These are phyloP conservation scores for Zizania palustris DNA, from an alignment of 202 grass and related monocot genomes.

Conservation along the genomic window DNA sequence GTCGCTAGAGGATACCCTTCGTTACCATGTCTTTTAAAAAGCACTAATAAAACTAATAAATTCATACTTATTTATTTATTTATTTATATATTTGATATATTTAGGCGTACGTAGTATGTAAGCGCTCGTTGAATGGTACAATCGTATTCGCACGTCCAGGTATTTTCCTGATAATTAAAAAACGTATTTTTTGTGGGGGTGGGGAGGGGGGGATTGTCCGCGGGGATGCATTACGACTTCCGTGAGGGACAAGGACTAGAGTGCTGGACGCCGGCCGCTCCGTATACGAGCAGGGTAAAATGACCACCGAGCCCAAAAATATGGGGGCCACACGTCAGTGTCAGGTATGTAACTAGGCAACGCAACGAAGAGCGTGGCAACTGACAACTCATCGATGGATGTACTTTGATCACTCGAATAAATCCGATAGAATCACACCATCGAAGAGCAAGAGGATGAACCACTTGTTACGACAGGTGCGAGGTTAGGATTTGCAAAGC, in stretches of 20 bases:
- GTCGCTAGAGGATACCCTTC: too few species aligned
- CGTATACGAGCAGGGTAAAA: not conserved
- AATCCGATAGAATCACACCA: not conserved
- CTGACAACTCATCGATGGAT: not conserved
- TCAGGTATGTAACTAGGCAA: not conserved
- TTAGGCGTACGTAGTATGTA: not conserved
- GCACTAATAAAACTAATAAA: too few species aligned
- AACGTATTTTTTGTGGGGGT: not conserved
- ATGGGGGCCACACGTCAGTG: not conserved
- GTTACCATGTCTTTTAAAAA: too few species aligned
- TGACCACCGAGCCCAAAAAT: not conserved
- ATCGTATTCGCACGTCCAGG: not conserved
- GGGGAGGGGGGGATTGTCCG: not conserved
- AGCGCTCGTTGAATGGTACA: not conserved
- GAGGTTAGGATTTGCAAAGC: too few species aligned
- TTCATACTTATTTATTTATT: too few species aligned
- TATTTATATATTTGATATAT: not conserved
- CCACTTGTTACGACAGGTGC: slow-evolving; percentile 1
- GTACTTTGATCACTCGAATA: not conserved
- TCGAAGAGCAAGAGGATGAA: not conserved
- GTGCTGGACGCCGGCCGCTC: too few species aligned
- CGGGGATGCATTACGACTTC: not conserved
- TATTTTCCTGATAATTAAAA: not conserved
- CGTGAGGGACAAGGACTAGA: too few species aligned
- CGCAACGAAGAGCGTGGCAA: not conserved